Base-by-base conservation (phyloP, 2,329 filamentous ascomycete species). In the Penicillium sp. region DNA sequence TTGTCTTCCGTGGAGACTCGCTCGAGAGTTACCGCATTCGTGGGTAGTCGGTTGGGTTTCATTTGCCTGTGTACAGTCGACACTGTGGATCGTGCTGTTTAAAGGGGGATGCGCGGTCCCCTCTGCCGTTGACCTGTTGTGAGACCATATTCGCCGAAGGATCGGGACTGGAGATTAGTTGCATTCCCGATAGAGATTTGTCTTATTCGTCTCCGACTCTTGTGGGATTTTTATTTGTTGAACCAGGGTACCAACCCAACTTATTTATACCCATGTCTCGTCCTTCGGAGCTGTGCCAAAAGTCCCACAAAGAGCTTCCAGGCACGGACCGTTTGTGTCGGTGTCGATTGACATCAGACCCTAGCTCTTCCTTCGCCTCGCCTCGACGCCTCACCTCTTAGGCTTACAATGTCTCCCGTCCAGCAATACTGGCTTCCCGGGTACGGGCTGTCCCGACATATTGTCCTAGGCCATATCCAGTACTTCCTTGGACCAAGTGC, bases 401-500 rank as follows among this genome's bases (percentile, higher is more conserved):
- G 31, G 29, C 16, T 32, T 51, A 50, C 24, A 32, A 77, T 76
- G 74, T 69, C 74, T 26, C 71, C 66, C 53, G 65, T 68, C 43
- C 71, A 76, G 56, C 73, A 78, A 61, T 80, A 80, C 63, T 80
- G 78, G 73, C 69, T 80, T 42, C 77, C 78, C 32, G 78, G 78
- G 46, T 79, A 76, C 57, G 73, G 74, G 16, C 74, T 80, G n/a
- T 79, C 77, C 42, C 74, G 78, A 39, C 77, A 79, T 56, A 75
- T 80, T 53, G 76, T 80, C 43, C 69, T 80, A 45, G 74, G 76
- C 40, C 75, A 79, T 46, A 77, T 80, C 47, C 77, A 79, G 55
- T 79, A 76, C 59, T 78, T 79, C 57, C 72, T 80, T 26, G 78
- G 78, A 11, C 78, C 78, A 39, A 73, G 73, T 54, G 76, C 78